Base-by-base conservation (phyloP, 1,284 basidiomycete species). In the Fomitopsis schrenkii region DNA sequence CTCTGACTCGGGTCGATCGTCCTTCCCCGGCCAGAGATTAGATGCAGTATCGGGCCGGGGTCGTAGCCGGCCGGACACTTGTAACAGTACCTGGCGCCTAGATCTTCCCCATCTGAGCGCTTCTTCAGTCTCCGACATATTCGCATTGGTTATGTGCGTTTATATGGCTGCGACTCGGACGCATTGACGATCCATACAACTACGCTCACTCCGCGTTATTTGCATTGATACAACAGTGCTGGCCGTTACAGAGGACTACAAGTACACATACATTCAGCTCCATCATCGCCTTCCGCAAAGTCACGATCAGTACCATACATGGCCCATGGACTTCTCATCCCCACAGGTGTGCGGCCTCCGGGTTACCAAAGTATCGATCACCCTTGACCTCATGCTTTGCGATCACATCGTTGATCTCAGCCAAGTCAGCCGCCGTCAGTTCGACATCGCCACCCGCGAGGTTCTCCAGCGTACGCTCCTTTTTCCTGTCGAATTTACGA, bases 381-480 rank as follows among this genome's bases (percentile, higher is more conserved):
- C 75, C 75, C 64, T 73, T 73, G 57, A 75, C 64, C 14, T 68
- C 60, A 58, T 70, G 64, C 19, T 60, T 65, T n/a, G 67, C 64
- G 36, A 76, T 63, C 3, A 72, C 53, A 10, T 60, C 61, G 44
- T 69, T 63, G 36, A 83, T 76, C 42, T 75, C 76, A 17, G 74
- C 73, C 58, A 80, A 64, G 30, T 79, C 77, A 52, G 75, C 76
- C 1, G 69, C 62, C 0, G 74, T 75, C 22, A 86, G 73, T 58
- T 70, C 73, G 61, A 85, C 72, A 10, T 79, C 73, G 6, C 75
- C 80, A 0, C 77, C 77, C 3, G 68, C 68, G 17, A 77, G 65
- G 66, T 85, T 86, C 68, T 83, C 79, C 36, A 76, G 60, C 6
- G 78, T 79, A 33, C 84, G 76, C 57, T 70, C 71, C 58, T 66